Base-by-base conservation (phyloP, 257 asterid species). In the Penstemon barbatus region DNA sequence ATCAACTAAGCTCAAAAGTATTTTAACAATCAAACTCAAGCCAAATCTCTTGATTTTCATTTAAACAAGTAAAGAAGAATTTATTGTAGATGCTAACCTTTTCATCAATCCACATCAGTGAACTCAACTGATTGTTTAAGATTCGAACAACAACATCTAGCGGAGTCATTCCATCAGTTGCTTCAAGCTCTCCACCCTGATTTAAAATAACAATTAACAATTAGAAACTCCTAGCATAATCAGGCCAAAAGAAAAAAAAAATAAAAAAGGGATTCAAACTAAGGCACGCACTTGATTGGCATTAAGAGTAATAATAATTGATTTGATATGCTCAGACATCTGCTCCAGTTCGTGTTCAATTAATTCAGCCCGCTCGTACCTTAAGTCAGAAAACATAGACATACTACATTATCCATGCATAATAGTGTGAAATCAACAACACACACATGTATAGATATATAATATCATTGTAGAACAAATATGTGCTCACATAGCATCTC, bases 81-180 rank as follows among this genome's bases (percentile, higher is more conserved):
- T 10, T 18, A 42, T 57, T 4, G 10, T 57, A 51, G 76, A 69
- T 7, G 42, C 86, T 68, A 50, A 90, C 98, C 97, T 94, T 94
- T 80, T 94, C 99, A 75, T 94, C 96, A 50, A 91, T 75, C 97
- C 92, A 89, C 89, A 89, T 85, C 90, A 91, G 75, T 10, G 97
- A 91, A 79, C 95, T 91, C 79, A 94, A 71, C 66, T 94, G 98
- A 75, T 91, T 91, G 89, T 94, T 94, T 64, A 94, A 72, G 76
- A 94, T 91, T 60, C 91, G 87, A 63, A 94, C 96, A 38, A 86
- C 97, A 67, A 75, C 87, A 81, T 91, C 99, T 64, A 94, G 76
- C 6, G 99, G 97, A 78, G 77, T 74, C 93, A 87, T 82, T 71
- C 86, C 91, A 66, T 87, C 96, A 4, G 86, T 62, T 77, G 87